Base-by-base conservation (phyloP, 2,329 filamentous ascomycete genomes). In the Onygena corvina region DNA sequence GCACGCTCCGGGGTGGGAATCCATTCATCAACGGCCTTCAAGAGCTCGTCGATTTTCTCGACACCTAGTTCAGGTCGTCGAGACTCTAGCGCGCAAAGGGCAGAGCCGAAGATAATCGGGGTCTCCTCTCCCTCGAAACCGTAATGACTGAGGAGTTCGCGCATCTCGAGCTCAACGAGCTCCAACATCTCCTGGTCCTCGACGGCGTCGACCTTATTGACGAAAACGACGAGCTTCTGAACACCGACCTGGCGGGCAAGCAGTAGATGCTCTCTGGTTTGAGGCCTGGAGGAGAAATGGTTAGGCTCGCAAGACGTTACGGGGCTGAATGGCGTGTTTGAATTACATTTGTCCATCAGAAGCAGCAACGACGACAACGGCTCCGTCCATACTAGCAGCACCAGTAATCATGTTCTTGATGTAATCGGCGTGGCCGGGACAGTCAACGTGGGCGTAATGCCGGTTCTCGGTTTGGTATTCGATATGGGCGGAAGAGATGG, bases 381-480 rank as follows among this genome's bases (percentile, higher is more conserved):
- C 90, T 63, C 92, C 92, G 63, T 98, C 92, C 92, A 98, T 98
- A 77, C 88, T 94, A 63, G 93, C 90, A 56, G 92, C 89, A 81
- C 92, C 92, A 59, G 92, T 98, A 71, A 98, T 98, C 92, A 98
- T 98, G 83, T 98, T 98, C 81, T 98, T 98, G 77, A 98, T 96
- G 79, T 98, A 98, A 87, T 98, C 92, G 72, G 92, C 92, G 83
- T 98, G 92, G 73, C 92, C 92, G 52, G 92, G 92, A 73, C 92
- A 98, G 80, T 98, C 92, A 76, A 98, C 92, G 80, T 98, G 92
- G 63, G 92, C 92, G 75, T 98, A 98, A 76, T 98, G 92, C 65
- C 92, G 84, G 67, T 76, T 77, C 0, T 94, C 86, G 68, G 92
- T 98, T 61, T 86, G 74, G 77, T 96, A 98, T 76, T 98, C 92